Evolutionary conservation across 371 early-diverging fungal genomes (phyloP), one percentile per base, ranked within the genome.

Genomic region (Ordospora colligata): DNA sequence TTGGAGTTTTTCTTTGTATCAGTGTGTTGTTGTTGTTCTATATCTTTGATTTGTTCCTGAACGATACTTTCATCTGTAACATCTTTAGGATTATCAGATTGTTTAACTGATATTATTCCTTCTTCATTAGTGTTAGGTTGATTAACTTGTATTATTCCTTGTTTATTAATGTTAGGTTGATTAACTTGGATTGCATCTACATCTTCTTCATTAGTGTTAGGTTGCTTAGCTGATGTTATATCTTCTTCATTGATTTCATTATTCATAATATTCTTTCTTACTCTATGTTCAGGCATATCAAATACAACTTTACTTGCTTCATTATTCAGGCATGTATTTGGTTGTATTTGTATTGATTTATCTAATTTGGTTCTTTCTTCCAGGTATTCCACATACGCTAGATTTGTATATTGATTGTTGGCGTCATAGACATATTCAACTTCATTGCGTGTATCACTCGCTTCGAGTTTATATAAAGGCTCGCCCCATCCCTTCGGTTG

Each of bases 401-500:
- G 66, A 17, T 11, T 23, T 40, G 64, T 63, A 23, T 72, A 75
- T 37, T 68, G 68, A 17, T 47, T 75, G 44, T 75, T 53, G 12
- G n/a, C 21, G 27, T 75, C 52, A 58, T 45, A 75, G 25, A 75
- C 64, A 25, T 45, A 67, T 46, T 66, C 69, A 19, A 46, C 50
- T 27, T 27, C 62, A 6, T 68, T 37, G 9, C 50, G 11, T 0
- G 21, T 10, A 40, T 14, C 14, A n/a, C 32, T 21, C 9, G 25
- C 32, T 40, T 68, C 19, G 9, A 37, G 1, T 19, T 53, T 53
- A 42, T 23, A 8, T 12, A 54, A 27, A 17, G 67, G 64, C 40
- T 50, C 70, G 37, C 76, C 76, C 76, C 76, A 76, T 10, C 65
- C 47, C 32, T 62, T 46, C 21, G 65, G 67, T 66, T 71, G 70